These are phyloP conservation scores for Myrica gale DNA, from an alignment of 306 rosid genomes.

Conservation along the genomic window DNA sequence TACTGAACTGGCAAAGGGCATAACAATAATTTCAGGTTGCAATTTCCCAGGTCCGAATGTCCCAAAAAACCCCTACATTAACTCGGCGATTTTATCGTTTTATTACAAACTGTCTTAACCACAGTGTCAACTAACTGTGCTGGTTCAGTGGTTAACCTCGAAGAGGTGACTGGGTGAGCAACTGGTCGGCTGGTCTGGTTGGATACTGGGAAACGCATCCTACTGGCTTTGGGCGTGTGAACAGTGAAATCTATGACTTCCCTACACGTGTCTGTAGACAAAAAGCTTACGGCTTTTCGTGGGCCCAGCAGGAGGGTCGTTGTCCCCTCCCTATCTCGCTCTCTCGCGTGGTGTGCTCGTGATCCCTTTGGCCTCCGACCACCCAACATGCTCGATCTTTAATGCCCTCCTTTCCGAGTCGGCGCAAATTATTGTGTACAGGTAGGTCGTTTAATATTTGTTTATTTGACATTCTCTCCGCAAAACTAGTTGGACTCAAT, in stretches of 20 bases:
- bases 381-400: constrained; percentile 39
- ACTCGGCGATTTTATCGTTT: background rate
- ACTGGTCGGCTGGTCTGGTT: constrained; percentile 35
- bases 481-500: background rate
- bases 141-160: background rate
- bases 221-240: background rate
- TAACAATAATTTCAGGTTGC: too few relatives aligned
- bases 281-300: background rate
- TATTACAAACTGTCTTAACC: background rate
- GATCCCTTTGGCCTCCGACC: constrained; percentile 31
- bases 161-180: background rate
- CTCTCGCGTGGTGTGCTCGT: constrained; percentile 20
- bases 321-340: background rate
- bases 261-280: constrained; percentile 15
- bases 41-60: too few relatives aligned
- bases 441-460: background rate
- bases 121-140: background rate
- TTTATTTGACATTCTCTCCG: background rate
- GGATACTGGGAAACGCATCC: constrained; percentile 34
- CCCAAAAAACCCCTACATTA: background rate
- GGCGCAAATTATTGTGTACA: constrained; percentile 11
- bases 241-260: background rate
- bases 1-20: too few relatives aligned
- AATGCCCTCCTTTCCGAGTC: constrained; percentile 17
- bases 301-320: background rate